Evolutionary conservation across 2,329 filamentous ascomycete species (phyloP).

Genomic region (Trichophyton equinum): DNA sequence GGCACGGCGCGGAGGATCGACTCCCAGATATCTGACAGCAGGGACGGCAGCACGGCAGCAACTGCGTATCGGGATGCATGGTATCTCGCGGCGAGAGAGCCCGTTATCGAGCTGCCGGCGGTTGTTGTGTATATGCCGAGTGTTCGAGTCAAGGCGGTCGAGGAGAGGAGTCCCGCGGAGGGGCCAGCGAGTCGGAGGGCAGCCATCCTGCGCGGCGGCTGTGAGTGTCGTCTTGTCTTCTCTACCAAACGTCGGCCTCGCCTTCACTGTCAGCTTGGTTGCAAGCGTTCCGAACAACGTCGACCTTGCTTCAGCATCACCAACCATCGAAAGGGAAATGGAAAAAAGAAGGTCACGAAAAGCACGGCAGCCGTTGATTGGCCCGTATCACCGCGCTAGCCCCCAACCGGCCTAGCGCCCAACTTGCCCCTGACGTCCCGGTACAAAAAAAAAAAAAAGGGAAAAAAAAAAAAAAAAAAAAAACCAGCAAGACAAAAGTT

Average conservation of each 20-base stretch:
- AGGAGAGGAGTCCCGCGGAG: conserved; percentile 1
- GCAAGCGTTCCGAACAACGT: too few relatives aligned
- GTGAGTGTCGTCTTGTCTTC: background rate
- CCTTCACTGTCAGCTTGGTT: too few relatives aligned
- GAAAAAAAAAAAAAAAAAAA: background rate
- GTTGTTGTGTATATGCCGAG: background rate
- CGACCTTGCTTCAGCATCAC: too few relatives aligned
- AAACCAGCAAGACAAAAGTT: background rate
- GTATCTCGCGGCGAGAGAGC: conserved; percentile 32
- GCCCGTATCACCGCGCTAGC: background rate
- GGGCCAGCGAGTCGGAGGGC: background rate
- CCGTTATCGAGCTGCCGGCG: conserved; percentile 29
- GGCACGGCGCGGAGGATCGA: conserved; percentile 83
- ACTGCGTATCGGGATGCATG: conserved; percentile 41
- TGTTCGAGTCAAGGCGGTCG: background rate
- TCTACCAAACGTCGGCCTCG: too few relatives aligned
- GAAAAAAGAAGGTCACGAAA: background rate
- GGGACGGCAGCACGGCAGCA: conserved; percentile 40
- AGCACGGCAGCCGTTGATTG: background rate
- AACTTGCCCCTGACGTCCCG: background rate
- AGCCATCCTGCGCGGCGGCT: background rate
- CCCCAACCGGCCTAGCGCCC: background rate
- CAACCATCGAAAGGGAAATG: background rate
- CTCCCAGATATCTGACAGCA: conserved; percentile 83
- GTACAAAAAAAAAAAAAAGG: background rate